These are phyloP conservation scores for Alternaria triticimaculans DNA, from an alignment of 2,329 filamentous ascomycete species.

Conservation along the genomic window DNA sequence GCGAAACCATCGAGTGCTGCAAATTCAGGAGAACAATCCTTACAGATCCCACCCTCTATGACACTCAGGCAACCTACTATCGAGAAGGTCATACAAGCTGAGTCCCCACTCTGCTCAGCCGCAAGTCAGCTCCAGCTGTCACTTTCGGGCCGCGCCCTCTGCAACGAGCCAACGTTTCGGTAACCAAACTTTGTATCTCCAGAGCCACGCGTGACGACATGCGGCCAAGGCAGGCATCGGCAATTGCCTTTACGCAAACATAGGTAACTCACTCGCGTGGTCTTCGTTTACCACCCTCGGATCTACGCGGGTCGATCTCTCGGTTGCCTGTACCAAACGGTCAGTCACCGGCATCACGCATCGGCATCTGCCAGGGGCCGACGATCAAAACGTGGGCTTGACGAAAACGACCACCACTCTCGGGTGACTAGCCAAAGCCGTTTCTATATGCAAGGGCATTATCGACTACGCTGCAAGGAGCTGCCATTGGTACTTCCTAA, in stretches of 20 bases:
- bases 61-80: not conserved
- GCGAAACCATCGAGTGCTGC: not conserved
- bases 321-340: conserved; percentile 5
- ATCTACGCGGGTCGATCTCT: not conserved
- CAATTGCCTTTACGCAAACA: not conserved
- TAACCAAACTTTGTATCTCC: not conserved
- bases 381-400: conserved; percentile 1
- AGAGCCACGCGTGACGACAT: not conserved
- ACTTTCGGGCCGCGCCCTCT: not conserved
- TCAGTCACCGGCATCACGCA: conserved; percentile 4
- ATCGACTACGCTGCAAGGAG: not conserved
- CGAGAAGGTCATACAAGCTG: not conserved
- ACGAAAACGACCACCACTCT: not conserved
- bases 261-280: not conserved
- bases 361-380: not conserved
- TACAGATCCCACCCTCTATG: not conserved
- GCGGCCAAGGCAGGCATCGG: not conserved
- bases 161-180: not conserved
- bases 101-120: not conserved
- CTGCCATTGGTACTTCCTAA: not conserved
- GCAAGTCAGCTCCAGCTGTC: not conserved
- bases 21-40: not conserved
- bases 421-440: not conserved
- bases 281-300: not conserved
- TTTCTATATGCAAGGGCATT: not conserved